A percentile compares a stretch with the other conserved stretches of the same genome.
Conservation (phyloP, 441 rosid genomes). For the Adansonia grandidieri region DNA sequence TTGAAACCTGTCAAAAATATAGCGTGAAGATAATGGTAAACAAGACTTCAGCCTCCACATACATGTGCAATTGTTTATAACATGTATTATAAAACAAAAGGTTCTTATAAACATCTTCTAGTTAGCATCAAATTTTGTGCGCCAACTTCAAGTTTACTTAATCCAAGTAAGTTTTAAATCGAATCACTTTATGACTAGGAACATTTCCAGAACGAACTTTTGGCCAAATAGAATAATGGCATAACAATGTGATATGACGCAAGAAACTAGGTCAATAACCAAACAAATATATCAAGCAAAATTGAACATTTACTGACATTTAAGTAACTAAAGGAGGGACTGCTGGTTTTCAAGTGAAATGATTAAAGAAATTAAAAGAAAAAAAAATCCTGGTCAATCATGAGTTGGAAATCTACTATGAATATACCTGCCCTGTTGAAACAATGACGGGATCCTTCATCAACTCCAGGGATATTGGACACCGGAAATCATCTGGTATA, state of each 20-base stretch:
- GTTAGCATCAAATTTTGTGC: not conserved
- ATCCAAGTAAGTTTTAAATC: not conserved
- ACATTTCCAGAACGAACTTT: not conserved
- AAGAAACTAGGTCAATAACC: not conserved
- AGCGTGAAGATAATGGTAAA: slow-evolving; percentile 1
- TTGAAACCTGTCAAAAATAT: slow-evolving; percentile 15
- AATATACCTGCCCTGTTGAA: slow-evolving; percentile 87
- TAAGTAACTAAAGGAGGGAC: not conserved
- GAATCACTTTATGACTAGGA: not conserved
- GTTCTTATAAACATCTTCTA: slow-evolving; percentile 9
- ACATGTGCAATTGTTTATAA: not conserved
- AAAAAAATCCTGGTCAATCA: not conserved
- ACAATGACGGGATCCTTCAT: slow-evolving; percentile 83
- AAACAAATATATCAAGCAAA: not conserved
- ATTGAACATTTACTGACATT: not conserved
- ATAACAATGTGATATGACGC: not conserved
- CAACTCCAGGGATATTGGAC: slow-evolving; percentile 64
- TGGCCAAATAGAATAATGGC: not conserved
- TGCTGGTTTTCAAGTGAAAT: not conserved
- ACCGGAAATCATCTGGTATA: slow-evolving; percentile 92
- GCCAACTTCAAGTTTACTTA: not conserved
- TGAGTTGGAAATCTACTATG: slow-evolving; percentile 30
- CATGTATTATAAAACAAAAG: not conserved
- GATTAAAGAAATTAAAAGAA: not conserved
- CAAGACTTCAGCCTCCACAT: slow-evolving; percentile 22